These are phyloP conservation scores for Aspergillus thermomutatus DNA, from an alignment of 2,329 filamentous ascomycete genomes.

Conservation along the genomic window DNA sequence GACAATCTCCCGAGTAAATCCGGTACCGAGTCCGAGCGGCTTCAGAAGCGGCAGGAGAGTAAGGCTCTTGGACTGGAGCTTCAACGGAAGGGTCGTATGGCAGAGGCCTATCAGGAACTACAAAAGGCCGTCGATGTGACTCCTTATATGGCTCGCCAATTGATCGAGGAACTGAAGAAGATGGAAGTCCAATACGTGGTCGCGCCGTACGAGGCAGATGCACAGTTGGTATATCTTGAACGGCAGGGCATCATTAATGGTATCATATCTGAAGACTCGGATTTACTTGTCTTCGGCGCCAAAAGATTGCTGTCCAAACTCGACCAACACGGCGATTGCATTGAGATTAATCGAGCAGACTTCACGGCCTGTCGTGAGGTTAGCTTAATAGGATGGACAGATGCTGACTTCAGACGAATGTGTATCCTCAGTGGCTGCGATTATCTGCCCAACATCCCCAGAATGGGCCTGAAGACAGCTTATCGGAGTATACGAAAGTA, in stretches of 20 bases:
- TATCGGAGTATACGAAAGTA: constrained; percentile 87
- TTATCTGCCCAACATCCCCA: constrained; percentile 81
- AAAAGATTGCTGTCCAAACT: constrained; percentile 89
- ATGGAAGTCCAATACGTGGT: constrained; percentile 81
- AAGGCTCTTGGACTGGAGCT: constrained; percentile 73
- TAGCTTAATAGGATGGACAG: constrained; percentile 86
- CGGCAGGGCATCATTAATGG: constrained; percentile 77
- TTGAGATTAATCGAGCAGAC: constrained; percentile 85
- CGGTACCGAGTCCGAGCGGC: constrained; percentile 74
- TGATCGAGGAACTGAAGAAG: constrained; percentile 89
- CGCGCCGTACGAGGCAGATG: constrained; percentile 94
- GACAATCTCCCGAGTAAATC: constrained; percentile 94
- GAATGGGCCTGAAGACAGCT: constrained; percentile 88
- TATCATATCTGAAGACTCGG: constrained; percentile 94
- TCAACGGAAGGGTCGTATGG: constrained; percentile 73
- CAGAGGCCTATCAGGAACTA: constrained; percentile 78
- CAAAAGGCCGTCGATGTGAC: constrained; percentile 96
- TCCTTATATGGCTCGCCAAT: constrained; percentile 84
- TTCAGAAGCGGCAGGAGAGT: constrained; percentile 72
- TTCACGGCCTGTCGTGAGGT: constrained; percentile 87
- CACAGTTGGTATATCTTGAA: constrained; percentile 94
- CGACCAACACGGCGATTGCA: constrained; percentile 86
- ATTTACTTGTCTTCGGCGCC: constrained; percentile 91
- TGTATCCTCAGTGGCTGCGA: constrained; percentile 95
- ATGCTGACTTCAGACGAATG: constrained; percentile 89